Evolutionary conservation across 768 basidiomycete genomes (phyloP).

Genomic region (Boletus eberwhitei): DNA sequence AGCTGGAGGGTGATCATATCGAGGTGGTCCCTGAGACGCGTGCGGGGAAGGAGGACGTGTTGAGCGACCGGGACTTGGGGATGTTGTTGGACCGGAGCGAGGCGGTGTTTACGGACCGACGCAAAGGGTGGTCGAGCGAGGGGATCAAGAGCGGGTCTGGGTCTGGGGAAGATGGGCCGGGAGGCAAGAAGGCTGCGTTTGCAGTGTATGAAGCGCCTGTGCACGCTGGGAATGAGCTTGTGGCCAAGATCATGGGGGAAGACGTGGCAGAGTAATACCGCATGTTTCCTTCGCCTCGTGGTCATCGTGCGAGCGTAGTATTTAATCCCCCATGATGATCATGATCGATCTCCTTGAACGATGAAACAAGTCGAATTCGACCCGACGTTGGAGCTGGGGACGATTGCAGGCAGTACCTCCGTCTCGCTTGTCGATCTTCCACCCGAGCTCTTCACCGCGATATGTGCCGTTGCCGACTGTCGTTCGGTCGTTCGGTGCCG

Average conservation of each 20-base stretch:
- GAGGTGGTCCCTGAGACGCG: constrained; percentile 72
- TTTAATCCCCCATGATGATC: not conserved
- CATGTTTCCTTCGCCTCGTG: not conserved
- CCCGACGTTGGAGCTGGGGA: no score
- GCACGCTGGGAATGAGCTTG: constrained; percentile 61
- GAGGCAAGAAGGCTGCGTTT: constrained; percentile 53
- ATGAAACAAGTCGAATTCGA: not conserved
- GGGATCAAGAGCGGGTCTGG: not conserved
- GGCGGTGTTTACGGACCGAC: constrained; percentile 67
- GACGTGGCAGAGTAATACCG: constrained; percentile 16
- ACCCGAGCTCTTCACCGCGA: constrained; percentile 8
- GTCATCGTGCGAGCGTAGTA: not conserved
- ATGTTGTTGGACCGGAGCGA: constrained; percentile 76
- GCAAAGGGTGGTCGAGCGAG: constrained; percentile 69
- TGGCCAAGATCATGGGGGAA: constrained; percentile 67
- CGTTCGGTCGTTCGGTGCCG: constrained; percentile 11
- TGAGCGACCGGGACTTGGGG: constrained; percentile 80
- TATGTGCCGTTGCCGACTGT: constrained; percentile 11
- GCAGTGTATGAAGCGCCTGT: constrained; percentile 72
- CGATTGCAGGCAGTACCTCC: no score
- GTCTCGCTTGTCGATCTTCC: constrained; percentile 12
- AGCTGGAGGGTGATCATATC: constrained; percentile 86
- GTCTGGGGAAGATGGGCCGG: not conserved
- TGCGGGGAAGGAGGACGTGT: constrained; percentile 64
- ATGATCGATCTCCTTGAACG: not conserved